phyloP scores from a whole-genome alignment of 768 basidiomycete genomes.

The Trametes coccinea region DNA sequence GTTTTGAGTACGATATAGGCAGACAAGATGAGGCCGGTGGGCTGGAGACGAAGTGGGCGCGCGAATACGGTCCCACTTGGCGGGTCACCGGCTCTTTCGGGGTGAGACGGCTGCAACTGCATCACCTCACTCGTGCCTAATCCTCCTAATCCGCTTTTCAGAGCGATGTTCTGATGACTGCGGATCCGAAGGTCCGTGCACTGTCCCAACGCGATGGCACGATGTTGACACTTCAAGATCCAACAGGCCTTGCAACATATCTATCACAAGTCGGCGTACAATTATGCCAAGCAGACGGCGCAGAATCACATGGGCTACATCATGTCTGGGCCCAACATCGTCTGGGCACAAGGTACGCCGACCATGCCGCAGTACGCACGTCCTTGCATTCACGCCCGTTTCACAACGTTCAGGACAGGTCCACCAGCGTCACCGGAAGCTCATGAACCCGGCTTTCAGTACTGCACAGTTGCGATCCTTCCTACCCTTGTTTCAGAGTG shows the following conservation, averaged over 20 bases:
- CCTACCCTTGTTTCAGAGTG: constrained; percentile 23
- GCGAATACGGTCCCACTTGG: constrained; percentile 24
- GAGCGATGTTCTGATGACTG: constrained; percentile 13
- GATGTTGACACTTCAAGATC: too few species aligned
- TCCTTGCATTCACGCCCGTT: too few species aligned
- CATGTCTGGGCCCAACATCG: constrained; percentile 5
- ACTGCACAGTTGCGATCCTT: constrained; percentile 22
- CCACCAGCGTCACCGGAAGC: constrained; percentile 25
- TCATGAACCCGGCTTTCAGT: constrained; percentile 25
- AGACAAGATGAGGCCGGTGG: constrained; percentile 22
- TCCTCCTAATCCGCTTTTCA: neutral
- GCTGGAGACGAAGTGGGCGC: constrained; percentile 22
- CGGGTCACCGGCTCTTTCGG: constrained; percentile 17
- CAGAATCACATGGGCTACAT: constrained; percentile 3
- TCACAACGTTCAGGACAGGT: constrained; percentile 4
- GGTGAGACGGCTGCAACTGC: constrained; percentile 10
- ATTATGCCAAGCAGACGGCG: constrained; percentile 21
- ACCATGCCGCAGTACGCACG: too few species aligned
- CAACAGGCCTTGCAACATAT: constrained; percentile 29
- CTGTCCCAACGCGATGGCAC: neutral
- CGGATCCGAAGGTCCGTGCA: constrained; percentile 12
- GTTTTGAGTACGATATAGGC: constrained; percentile 5
- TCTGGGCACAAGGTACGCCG: neutral
- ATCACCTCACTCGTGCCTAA: neutral
- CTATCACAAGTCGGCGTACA: constrained; percentile 29